Base-by-base conservation (phyloP, 345 rosid species). In the Erysimum cheiranthoides region DNA sequence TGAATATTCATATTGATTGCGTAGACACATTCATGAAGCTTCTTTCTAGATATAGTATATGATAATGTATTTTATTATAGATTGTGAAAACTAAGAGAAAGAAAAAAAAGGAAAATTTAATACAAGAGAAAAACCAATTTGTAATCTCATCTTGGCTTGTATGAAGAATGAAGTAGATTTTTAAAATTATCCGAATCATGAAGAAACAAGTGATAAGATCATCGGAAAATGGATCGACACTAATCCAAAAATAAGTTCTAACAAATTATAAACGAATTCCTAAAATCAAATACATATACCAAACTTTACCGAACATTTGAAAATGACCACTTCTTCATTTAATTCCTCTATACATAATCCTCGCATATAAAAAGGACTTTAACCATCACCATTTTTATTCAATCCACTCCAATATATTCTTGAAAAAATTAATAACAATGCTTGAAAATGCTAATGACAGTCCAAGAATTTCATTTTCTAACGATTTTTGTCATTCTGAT, bases 401-500 rank as follows among this genome's bases (percentile, higher is more conserved):
- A 61, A n/a, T 10, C 31, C 4, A 1, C 0, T 31, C 10, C 13
- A 50, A 50, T 8, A 38, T 51, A 36, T 51, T 60, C 34, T 40
- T 12, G 9, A 28, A 10, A 61, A 73, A 61, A n/a, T 10, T 38
- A 11, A 31, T 62, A 72, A 56, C 30, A 71, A 89, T 90, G 66
- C 77, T 80, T 5, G 96, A 84, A 14, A 84, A 69, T 42, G 50
- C 86, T 2, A 79, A 76, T 14, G 66, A 79, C 52, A 85, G 87
- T 66, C 92, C 89, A 1, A 82, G 89, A 66, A 86, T 88, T 61
- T 90, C 96, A 8, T 90, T 90, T 70, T 90, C 96, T 67, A 85
- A 84, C 18, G 92, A 90, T 74, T 72, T 90, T 66, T 66, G 78
- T 52, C 76, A 74, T 17, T 78, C 70, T 2, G 90, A 84, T 21